Conservation (phyloP, 352 stramenopile species). For the Phytophthora fragariae region DNA sequence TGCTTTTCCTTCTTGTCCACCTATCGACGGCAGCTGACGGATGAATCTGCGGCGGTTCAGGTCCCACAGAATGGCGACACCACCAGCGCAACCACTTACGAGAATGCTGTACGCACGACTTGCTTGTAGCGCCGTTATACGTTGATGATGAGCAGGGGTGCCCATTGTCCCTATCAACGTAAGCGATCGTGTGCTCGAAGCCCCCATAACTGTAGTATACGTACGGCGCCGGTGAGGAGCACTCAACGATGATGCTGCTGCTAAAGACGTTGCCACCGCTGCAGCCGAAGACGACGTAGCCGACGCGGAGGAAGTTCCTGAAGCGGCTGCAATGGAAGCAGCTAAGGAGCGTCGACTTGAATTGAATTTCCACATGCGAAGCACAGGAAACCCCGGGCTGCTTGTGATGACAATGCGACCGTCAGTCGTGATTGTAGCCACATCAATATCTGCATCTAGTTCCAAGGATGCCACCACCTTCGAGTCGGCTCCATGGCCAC, state of each 20-base stretch:
- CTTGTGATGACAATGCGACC: constrained; percentile 68
- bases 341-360: constrained; percentile 34
- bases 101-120: constrained; percentile 72
- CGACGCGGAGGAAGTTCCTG: constrained; percentile 30
- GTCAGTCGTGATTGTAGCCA: constrained; percentile 68
- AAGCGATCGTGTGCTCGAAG: constrained; percentile 50
- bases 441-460: constrained; percentile 58
- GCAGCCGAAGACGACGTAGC: constrained; percentile 39
- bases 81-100: constrained; percentile 66
- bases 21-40: constrained; percentile 48
- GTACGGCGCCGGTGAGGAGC: constrained; percentile 34
- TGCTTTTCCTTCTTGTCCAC: background rate
- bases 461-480: constrained; percentile 72
- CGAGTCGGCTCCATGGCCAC: constrained; percentile 56
- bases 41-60: constrained; percentile 71
- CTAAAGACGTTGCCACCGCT: constrained; percentile 37
- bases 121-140: constrained; percentile 59
- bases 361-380: constrained; percentile 66
- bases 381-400: constrained; percentile 46
- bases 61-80: constrained; percentile 73
- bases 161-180: constrained; percentile 52
- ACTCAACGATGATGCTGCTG: constrained; percentile 38
- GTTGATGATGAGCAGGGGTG: constrained; percentile 45
- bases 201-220: constrained; percentile 23
- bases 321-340: constrained; percentile 35